A percentile compares a stretch with the other conserved stretches of the same genome.
phyloP scores from a whole-genome alignment of 2,329 filamentous ascomycete genomes.

The Pezicula radicicola region DNA sequence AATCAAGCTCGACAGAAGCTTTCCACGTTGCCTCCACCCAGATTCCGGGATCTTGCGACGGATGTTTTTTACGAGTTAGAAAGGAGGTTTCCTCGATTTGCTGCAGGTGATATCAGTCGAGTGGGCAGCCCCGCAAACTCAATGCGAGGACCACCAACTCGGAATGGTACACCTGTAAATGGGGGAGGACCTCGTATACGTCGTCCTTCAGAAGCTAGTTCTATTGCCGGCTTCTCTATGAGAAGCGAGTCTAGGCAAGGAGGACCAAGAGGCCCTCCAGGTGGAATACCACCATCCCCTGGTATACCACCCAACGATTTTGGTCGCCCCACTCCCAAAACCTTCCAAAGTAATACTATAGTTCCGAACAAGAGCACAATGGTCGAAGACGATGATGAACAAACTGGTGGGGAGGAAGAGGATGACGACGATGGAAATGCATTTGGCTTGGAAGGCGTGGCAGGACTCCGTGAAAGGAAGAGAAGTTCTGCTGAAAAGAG shows the following conservation, averaged over 20 bases:
- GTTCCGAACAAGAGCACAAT: slow-evolving; percentile 97
- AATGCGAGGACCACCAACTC: slow-evolving; percentile 55
- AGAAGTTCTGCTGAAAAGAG: slow-evolving; percentile 22
- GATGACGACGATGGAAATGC: slow-evolving; percentile 78
- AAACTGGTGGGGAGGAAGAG: slow-evolving; percentile 58
- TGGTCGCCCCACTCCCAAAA: slow-evolving; percentile 78
- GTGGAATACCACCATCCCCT: slow-evolving; percentile 56
- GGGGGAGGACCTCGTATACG: slow-evolving; percentile 47
- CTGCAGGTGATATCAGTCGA: slow-evolving; percentile 64
- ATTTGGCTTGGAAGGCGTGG: slow-evolving; percentile 53
- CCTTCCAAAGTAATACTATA: slow-evolving; percentile 92
- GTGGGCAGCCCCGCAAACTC: slow-evolving; percentile 63
- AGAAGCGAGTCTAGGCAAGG: slow-evolving; percentile 30
- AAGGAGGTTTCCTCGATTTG: slow-evolving; percentile 80
- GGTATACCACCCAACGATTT: slow-evolving; percentile 60
- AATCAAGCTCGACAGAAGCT: slow-evolving; percentile 97
- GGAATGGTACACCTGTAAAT: slow-evolving; percentile 58
- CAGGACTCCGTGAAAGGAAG: slow-evolving; percentile 33
- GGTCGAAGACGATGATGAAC: slow-evolving; percentile 82
- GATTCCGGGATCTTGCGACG: slow-evolving; percentile 89
- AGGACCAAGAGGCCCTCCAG: slow-evolving; percentile 32
- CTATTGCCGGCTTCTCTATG: slow-evolving; percentile 37
- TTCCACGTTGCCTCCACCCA: slow-evolving; percentile 78
- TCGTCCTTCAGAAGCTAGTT: slow-evolving; percentile 56
- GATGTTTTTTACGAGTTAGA: slow-evolving; percentile 97